Base-by-base conservation (phyloP, 1,284 basidiomycete genomes). In the Sphagnurus paluster region DNA sequence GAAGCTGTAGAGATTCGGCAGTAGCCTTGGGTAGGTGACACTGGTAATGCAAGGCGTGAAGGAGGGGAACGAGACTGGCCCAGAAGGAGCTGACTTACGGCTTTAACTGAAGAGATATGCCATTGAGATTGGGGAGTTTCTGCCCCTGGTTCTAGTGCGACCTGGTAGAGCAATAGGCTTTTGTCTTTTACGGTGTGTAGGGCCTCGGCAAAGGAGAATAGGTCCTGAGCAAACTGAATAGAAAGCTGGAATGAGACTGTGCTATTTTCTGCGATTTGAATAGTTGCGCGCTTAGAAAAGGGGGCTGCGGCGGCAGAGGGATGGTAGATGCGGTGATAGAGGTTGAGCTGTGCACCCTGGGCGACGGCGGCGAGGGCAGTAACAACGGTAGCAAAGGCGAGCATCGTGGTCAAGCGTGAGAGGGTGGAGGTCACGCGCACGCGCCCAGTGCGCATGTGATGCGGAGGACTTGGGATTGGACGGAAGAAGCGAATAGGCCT, bases 31-130 rank as follows among this genome's bases (percentile, higher is more conserved):
- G 60, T 11, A 90, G 67, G 62, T 87, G 79, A 61, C 87, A 90
- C 87, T 74, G 42, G 10, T 7, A 17, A 39, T 30, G 14, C 28
- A 26, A 42, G 16, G 24, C 23, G 32, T 39, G 41, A 11, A 19
- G 20, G 19, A 78, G 42, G 39, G 43, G 30, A 46, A 39, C 48
- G 21, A 38, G 44, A 42, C 52, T 46, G 48, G 50, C 41, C 48
- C 42, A 45, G 43, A 48, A 45, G 17, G 43, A 25, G 52, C 6
- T 52, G 39, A 77, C 87, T 58, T 57, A 90, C 87, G 44, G 79
- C 75, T 68, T 84, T 85, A 38, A 88, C 84, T 28, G 86, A 82
- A 1, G 85, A 84, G 39, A 84, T 70, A 55, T 80, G 74, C 83
- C 84, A 85, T 33, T 74, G 66, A 4, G 69, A 63, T 51, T 69